Evolutionary conservation across 2,329 filamentous ascomycete genomes (phyloP), one percentile per base, ranked within the genome.

Genomic region (Fusarium albidum): DNA sequence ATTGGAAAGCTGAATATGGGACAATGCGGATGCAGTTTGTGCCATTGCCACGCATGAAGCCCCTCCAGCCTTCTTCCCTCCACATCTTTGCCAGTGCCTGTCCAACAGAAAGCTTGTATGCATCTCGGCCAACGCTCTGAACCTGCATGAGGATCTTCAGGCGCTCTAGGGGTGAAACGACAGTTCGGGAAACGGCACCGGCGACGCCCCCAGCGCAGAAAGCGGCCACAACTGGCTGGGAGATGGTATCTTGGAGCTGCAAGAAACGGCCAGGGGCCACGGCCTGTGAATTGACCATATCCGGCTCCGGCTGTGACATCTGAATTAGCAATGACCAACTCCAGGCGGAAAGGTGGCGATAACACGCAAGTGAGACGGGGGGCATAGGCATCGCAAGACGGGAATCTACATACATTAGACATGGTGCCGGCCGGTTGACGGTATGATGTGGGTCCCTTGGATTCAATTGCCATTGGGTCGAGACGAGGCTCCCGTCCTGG

Each of bases 11-110:
- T 42, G 94, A 98, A 74, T 99, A 99, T 5, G 95, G 95, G 45
- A 99, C 92, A 64, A 99, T 99, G 57, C 95, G 91, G 68, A 99
- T 91, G 80, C 95, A 99, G 75, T 99, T 99, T 56, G 93, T 97
- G 59, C 95, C 95, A 72, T 99, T 99, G 45, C 95, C 95, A 63
- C 92, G 87, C 93, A 99, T 96, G 75, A 98, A 96, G 0, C 95
- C 95, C 73, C 87, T 87, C 92, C 93, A 98, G 48, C 95, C 95
- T 75, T 99, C 95, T 72, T 99, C 95, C 66, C 82, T 87, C 88
- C 94, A 96, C 89, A 99, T 99, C 76, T 99, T 99, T 34, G 79
- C 83, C 60, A 99, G 79, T 5, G 92, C 95, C 75, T 96, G 91
- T 65, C 87, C 86, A 52, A 98, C 91, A 13, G 92, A 95, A 73